Evolutionary conservation across 768 basidiomycete genomes (phyloP).

Genomic region (Hemileccinum impolitum): DNA sequence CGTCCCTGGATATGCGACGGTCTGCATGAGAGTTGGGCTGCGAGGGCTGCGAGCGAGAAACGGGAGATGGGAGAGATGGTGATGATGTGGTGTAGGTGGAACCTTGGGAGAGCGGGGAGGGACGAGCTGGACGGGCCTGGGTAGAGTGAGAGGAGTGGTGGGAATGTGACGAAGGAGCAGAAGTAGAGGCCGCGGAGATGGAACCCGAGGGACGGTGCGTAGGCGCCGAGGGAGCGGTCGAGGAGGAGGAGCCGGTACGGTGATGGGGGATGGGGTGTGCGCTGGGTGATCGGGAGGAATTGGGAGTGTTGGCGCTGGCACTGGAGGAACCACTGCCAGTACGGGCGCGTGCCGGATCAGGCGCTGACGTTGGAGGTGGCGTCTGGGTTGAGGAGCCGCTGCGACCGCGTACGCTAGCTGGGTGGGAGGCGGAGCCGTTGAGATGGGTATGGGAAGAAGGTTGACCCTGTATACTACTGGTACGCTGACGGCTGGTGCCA

Average conservation of each 20-base stretch:
- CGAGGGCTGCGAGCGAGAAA: constrained; percentile 26
- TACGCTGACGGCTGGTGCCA: constrained; percentile 50
- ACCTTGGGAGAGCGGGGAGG: constrained; percentile 34
- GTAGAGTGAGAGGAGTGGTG: constrained; percentile 24
- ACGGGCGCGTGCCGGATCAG: constrained; percentile 28
- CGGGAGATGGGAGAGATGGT: constrained; percentile 10
- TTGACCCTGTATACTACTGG: constrained; percentile 72
- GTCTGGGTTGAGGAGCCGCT: constrained; percentile 33
- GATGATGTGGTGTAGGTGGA: constrained; percentile 20
- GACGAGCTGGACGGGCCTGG: constrained; percentile 30
- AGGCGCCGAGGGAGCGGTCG: constrained; percentile 17
- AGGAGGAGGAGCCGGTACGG: constrained; percentile 32
- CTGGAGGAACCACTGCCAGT: constrained; percentile 30
- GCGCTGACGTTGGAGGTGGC: neutral
- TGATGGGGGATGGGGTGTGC: constrained; percentile 29
- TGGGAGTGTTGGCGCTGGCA: constrained; percentile 10
- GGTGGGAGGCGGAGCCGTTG: constrained; percentile 28
- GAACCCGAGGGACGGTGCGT: constrained; percentile 27
- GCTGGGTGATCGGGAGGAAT: constrained; percentile 13
- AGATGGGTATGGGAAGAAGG: constrained; percentile 44
- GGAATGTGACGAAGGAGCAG: constrained; percentile 27
- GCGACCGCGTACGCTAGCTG: constrained; percentile 36
- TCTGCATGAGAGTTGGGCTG: constrained; percentile 56
- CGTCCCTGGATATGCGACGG: constrained; percentile 75
- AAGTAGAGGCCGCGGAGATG: constrained; percentile 27